phyloP scores from a whole-genome alignment of 2,329 filamentous ascomycete genomes.

The Botrytis pseudocinerea region DNA sequence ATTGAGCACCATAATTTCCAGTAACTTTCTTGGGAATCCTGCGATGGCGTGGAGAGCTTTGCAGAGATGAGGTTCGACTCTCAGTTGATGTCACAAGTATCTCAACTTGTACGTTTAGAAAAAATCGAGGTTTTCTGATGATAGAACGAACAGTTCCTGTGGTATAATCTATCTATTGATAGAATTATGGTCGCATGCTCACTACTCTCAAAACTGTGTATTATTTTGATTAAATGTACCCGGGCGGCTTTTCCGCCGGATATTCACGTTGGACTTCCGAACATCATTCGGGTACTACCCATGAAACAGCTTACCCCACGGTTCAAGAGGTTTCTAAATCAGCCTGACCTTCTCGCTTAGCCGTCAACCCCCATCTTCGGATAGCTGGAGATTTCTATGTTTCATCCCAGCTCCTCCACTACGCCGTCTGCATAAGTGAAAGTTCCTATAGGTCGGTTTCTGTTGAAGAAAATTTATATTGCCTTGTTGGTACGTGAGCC shows the following conservation, averaged over 20 bases:
- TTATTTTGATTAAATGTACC: neutral
- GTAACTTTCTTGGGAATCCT: neutral
- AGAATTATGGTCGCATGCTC: neutral
- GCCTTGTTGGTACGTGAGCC: neutral
- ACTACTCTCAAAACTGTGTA: neutral
- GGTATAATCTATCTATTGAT: neutral
- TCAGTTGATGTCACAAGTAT: neutral
- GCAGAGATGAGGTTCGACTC: neutral
- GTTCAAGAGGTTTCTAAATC: neutral
- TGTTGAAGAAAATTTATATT: neutral
- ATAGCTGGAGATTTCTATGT: neutral
- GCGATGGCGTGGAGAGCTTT: neutral
- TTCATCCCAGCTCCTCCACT: constrained; percentile 8
- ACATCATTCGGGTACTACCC: neutral
- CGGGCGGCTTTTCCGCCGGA: neutral
- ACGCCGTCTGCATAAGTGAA: neutral
- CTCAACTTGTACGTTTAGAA: neutral
- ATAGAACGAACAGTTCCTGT: neutral
- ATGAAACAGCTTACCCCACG: neutral
- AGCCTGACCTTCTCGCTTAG: neutral
- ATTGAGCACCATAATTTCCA: neutral
- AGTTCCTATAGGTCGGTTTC: neutral
- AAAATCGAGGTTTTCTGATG: neutral
- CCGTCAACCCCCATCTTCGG: constrained; percentile 1
- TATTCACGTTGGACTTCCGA: neutral